phyloP scores from a whole-genome alignment of 164 flowering plant species.

The Pachysandra terminalis region DNA sequence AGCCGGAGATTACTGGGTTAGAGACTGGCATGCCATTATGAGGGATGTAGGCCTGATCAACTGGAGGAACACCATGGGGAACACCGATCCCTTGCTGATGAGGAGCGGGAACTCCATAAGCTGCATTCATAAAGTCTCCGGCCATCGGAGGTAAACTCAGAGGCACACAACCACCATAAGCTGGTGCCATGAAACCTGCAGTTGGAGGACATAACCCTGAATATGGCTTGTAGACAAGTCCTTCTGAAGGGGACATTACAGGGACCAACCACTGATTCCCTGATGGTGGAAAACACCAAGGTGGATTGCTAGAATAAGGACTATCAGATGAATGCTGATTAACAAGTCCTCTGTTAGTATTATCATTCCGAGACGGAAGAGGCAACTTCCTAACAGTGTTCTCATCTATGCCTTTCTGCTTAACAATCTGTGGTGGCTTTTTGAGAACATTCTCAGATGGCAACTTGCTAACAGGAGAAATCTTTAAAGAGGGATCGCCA shows the following conservation, averaged over 20 bases:
- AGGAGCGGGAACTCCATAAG: slow-evolving; percentile 43
- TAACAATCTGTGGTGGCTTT: slow-evolving; percentile 23
- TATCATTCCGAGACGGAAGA: slow-evolving; percentile 32
- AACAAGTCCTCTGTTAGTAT: slow-evolving; percentile 18
- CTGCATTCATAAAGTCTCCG: slow-evolving; percentile 31
- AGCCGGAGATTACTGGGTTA: slow-evolving; percentile 37
- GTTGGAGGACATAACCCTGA: slow-evolving; percentile 48
- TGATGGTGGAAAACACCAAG: slow-evolving; percentile 49
- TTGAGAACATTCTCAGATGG: slow-evolving; percentile 32
- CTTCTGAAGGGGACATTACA: slow-evolving; percentile 87
- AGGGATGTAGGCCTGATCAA: slow-evolving; percentile 43
- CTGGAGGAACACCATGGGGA: slow-evolving; percentile 29
- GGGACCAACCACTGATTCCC: slow-evolving; percentile 87
- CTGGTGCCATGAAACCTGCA: slow-evolving; percentile 44
- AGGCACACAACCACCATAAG: slow-evolving; percentile 35
- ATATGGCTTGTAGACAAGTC: slow-evolving; percentile 88
- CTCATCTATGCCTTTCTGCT: slow-evolving; percentile 33
- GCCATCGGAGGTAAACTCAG: slow-evolving; percentile 23
- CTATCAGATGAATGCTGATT: slow-evolving; percentile 24
- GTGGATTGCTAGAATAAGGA: slow-evolving; percentile 13
- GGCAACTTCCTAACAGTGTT: slow-evolving; percentile 48
- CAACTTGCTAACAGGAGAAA: slow-evolving; percentile 29
- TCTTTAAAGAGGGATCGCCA: slow-evolving; percentile 29
- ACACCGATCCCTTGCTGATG: slow-evolving; percentile 40
- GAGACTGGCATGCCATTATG: slow-evolving; percentile 56